These are phyloP conservation scores for Eucommia ulmoides DNA, from an alignment of 257 asterid species.

Conservation along the genomic window DNA sequence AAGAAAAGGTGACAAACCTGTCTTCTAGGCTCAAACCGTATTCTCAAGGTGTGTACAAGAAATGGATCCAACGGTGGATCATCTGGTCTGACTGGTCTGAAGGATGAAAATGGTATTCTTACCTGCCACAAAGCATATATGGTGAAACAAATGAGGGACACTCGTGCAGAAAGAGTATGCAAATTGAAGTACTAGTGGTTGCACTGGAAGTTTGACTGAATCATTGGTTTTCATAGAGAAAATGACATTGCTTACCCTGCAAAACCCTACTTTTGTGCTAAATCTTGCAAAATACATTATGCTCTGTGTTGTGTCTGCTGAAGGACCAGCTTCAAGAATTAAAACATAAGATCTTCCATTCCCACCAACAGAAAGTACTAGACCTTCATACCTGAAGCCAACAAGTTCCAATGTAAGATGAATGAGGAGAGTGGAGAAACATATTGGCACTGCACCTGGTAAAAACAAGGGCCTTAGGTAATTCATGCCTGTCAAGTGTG, in stretches of 20 bases:
- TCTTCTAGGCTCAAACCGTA: slow-evolving; percentile 92
- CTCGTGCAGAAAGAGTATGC: neutral
- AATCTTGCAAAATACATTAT: slow-evolving; percentile 76
- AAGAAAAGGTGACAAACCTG: slow-evolving; percentile 36
- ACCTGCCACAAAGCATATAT: slow-evolving; percentile 34
- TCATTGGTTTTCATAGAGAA: neutral
- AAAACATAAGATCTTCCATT: slow-evolving; percentile 86
- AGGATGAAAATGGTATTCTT: slow-evolving; percentile 88
- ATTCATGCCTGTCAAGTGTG: slow-evolving; percentile 81
- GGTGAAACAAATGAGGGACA: neutral
- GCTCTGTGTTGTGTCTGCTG: slow-evolving; percentile 63
- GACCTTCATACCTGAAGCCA: slow-evolving; percentile 72
- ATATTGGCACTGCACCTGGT: neutral
- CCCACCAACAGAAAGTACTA: slow-evolving; percentile 89
- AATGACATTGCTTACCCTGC: slow-evolving; percentile 59
- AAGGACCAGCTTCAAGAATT: slow-evolving; percentile 90
- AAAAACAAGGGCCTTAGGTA: neutral
- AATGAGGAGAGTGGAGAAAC: neutral
- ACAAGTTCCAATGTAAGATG: slow-evolving; percentile 5
- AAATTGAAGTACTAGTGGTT: no score
- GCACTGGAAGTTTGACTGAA: neutral
- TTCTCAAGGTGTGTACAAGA: slow-evolving; percentile 83
- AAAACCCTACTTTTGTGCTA: slow-evolving; percentile 88
- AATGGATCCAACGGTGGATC: slow-evolving; percentile 95
- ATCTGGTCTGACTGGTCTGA: slow-evolving; percentile 78